These are phyloP conservation scores for Cinnamomum chago DNA, from an alignment of 164 flowering plant species.

Conservation along the genomic window DNA sequence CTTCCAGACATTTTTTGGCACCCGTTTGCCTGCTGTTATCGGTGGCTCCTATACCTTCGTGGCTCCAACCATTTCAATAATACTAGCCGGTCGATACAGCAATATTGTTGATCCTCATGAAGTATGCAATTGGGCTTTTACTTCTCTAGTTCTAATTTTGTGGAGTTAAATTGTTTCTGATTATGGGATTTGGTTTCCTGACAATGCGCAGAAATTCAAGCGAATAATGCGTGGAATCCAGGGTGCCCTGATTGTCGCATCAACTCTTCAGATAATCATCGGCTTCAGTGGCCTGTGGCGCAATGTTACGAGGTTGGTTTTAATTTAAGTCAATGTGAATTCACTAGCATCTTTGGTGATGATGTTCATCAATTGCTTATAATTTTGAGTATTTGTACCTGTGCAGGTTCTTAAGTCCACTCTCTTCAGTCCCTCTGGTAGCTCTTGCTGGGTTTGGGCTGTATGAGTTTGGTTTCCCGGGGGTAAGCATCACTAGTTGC, in stretches of 20 bases:
- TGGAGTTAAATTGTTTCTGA: background rate
- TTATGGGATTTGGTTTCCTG: slow-evolving; percentile 1
- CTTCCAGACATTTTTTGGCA: slow-evolving; percentile 70
- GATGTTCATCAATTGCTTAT: background rate
- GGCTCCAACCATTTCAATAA: slow-evolving; percentile 74
- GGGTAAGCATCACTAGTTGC: slow-evolving; percentile 39
- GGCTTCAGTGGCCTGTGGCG: slow-evolving; percentile 99
- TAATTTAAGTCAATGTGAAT: background rate
- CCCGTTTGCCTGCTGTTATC: slow-evolving; percentile 87
- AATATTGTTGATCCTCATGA: slow-evolving; percentile 58
- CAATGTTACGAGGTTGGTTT: slow-evolving; percentile 64
- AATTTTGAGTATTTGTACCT: background rate
- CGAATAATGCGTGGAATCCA: slow-evolving; percentile 81
- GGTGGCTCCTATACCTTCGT: slow-evolving; percentile 83
- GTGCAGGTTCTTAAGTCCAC: slow-evolving; percentile 78
- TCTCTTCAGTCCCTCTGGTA: slow-evolving; percentile 81
- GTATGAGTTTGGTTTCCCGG: slow-evolving; percentile 82
- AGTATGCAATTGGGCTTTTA: slow-evolving; percentile 28
- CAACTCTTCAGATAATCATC: slow-evolving; percentile 74
- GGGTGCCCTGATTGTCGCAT: slow-evolving; percentile 88
- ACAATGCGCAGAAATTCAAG: slow-evolving; percentile 61
- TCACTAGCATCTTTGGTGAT: background rate
- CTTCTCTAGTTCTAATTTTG: background rate
- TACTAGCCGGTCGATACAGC: slow-evolving; percentile 74
- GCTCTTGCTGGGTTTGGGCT: slow-evolving; percentile 84